Evolutionary conservation across 768 basidiomycete genomes (phyloP).

Genomic region (Lactarius hengduanensis): DNA sequence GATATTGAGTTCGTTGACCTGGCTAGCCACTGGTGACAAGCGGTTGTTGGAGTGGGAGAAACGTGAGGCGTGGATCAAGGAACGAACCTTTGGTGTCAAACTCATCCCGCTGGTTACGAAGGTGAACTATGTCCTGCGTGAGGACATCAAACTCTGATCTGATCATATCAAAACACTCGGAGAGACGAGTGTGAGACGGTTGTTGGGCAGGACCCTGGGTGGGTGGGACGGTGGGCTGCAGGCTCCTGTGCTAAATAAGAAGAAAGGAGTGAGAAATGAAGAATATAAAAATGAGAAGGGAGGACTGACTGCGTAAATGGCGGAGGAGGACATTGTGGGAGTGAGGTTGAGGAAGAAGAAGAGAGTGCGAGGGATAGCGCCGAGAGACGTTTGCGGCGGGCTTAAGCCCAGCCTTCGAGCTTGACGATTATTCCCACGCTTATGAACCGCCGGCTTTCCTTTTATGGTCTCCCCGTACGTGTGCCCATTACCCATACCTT

Average conservation of each 20-base stretch:
- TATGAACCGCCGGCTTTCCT: constrained; percentile 24
- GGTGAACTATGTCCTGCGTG: constrained; percentile 59
- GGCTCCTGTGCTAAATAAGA: constrained; percentile 40
- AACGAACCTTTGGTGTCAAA: constrained; percentile 82
- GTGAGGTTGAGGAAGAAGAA: constrained; percentile 24
- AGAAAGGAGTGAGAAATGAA: background rate
- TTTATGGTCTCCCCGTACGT: constrained; percentile 7
- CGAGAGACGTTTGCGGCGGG: constrained; percentile 23
- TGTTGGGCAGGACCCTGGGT: constrained; percentile 35
- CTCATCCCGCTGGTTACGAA: constrained; percentile 82
- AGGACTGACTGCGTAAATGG: constrained; percentile 33
- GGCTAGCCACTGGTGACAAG: constrained; percentile 56
- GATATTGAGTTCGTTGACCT: constrained; percentile 87
- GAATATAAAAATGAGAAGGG: background rate
- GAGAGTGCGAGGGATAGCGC: constrained; percentile 25
- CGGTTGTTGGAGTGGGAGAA: constrained; percentile 11
- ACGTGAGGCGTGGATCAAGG: constrained; percentile 5
- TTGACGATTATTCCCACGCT: constrained; percentile 14
- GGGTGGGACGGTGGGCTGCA: constrained; percentile 43
- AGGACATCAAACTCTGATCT: constrained; percentile 82
- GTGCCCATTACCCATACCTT: constrained; percentile 1
- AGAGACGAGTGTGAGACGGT: constrained; percentile 47
- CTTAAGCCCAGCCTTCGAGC: constrained; percentile 17
- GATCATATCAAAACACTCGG: constrained; percentile 78
- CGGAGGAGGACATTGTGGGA: constrained; percentile 32